Evolutionary conservation across 768 basidiomycete genomes (phyloP), one percentile per base, ranked within the genome.

Genomic region (Sporobolomyces phaffii): DNA sequence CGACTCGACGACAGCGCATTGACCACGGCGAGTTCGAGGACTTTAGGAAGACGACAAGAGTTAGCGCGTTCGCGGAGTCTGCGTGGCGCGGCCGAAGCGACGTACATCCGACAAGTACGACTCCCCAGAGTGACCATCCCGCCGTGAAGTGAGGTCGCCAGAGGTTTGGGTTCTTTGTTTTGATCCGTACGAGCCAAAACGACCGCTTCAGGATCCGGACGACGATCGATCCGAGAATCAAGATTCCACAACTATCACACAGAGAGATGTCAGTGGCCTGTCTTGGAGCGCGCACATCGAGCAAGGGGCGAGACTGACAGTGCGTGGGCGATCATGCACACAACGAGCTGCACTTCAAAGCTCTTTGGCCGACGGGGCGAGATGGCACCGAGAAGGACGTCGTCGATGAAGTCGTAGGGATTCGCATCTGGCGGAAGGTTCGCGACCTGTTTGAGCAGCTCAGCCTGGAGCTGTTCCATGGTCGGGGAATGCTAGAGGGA

Each of bases 141-240:
- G 58, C 36, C 14, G 47, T 58, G 4, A 48, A 49, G 36, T 62
- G 54, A 7, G 61, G 54, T 29, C 22, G 49, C 7, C 56, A 60
- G 2, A 62, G 36, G 24, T 53, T 52, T 6, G 40, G 41, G 2
- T 57, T 48, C 66, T 41, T 24, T 5, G 20, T n/a, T 14, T 63
- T 49, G 40, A 62, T n/a, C 20, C 50, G 43, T 17, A 52, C 14
- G 26, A 63, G 15, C 61, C 66, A 68, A 47, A 67, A 67, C 15
- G 24, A 24, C 10, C 53, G 38, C 1, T 43, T 40, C 2, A 1
- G 9, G 17, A 38, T 26, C 18, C 65, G 60, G 13, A 50, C 18
- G 31, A 44, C 0, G 31, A 67, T 45, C 34, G 53, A 57, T 9
- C 33, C 34, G 47, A 44, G 13, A 11, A 61, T n/a, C 40, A 61